phyloP scores from a whole-genome alignment of 768 basidiomycete genomes.

The Infundibulicybe gibba region DNA sequence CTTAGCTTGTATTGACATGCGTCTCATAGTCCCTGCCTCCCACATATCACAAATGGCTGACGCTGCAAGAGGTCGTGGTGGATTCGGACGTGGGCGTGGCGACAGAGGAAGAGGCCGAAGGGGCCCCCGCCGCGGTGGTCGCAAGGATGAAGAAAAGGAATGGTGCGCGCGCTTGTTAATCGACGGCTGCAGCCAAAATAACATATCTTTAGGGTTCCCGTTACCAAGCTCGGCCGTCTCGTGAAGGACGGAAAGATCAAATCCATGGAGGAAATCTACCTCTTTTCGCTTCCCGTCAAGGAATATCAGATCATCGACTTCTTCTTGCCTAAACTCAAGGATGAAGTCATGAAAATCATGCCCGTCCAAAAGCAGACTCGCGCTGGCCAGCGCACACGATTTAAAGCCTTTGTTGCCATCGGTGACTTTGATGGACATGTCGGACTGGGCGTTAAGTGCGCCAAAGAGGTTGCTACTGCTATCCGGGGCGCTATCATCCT shows the following conservation, averaged over 20 bases:
- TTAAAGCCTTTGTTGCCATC: conserved; percentile 99
- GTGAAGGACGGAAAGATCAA: conserved; percentile 99
- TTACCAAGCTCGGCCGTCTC: conserved; percentile 98
- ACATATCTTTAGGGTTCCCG: conserved; percentile 71
- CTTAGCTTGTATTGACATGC: conserved; percentile 13
- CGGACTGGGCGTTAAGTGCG: conserved; percentile 99
- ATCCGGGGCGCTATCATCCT: conserved; percentile 99
- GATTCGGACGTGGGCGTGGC: conserved; percentile 88
- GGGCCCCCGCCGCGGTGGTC: conserved; percentile 93
- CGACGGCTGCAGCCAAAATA: background rate
- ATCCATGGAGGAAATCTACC: conserved; percentile 99
- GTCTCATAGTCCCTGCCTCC: conserved; percentile 13
- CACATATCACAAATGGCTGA: conserved; percentile 67
- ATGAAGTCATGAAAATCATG: conserved; percentile 99
- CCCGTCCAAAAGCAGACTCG: conserved; percentile 99
- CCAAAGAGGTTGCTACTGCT: conserved; percentile 99
- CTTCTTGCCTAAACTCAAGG: conserved; percentile 99
- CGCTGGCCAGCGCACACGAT: conserved; percentile 98
- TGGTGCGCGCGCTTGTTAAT: conserved; percentile 59
- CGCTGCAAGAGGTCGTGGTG: conserved; percentile 64
- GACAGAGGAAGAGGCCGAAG: conserved; percentile 87
- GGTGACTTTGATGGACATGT: conserved; percentile 99
- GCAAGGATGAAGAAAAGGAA: conserved; percentile 99
- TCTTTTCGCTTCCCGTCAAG: conserved; percentile 99
- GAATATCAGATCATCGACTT: conserved; percentile 99